Base-by-base conservation (phyloP, 2,329 filamentous ascomycete genomes). In the Pseudocercospora fuligena region DNA sequence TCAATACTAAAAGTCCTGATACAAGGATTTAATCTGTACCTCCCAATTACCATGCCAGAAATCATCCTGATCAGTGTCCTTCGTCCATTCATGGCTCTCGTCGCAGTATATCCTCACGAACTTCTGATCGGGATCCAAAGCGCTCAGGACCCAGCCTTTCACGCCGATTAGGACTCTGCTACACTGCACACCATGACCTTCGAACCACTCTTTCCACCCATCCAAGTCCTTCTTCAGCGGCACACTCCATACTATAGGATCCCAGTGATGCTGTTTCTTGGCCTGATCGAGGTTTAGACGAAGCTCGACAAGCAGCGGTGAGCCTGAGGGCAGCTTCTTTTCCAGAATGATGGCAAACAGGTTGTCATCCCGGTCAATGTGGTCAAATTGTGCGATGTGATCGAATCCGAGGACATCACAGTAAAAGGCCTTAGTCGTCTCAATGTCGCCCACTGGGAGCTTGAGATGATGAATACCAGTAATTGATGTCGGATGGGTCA, bases 381-480 rank as follows among this genome's bases (percentile, higher is more conserved):
- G 54, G 54, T 58, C 27, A n/a, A 31, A 58, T 14, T 33, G 12
- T 19, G 54, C 6, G 25, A 40, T 58, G n/a, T 58, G 54, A 7
- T 31, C 27, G 8, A 58, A 31, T 7, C 54, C 54, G 31, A 58
- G 29, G 9, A 40, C 40, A 9, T 21, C 19, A 14, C 29, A 36
- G 54, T 58, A 58, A 25, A 58, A 58, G 29, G 31, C 7, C 33
- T 58, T 33, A 1, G 54, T 33, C 7, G 21, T 58, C 7, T 14
- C 25, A 5, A 58, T 58, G n/a, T 58, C 19, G 14, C n/a, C 7
- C 14, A 58, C 54, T 8, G 54, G 54, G n/a, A 58, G 27, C 27
- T 58, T 58, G 54, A 58, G n/a, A 31, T 58, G 54, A 31, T 58
- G 54, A 19, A 58, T n/a, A 7, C 54, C 54, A 27, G 47, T 51